These are phyloP conservation scores for Podospora didyma DNA, from an alignment of 495 filamentous ascomycete species.

Conservation along the genomic window DNA sequence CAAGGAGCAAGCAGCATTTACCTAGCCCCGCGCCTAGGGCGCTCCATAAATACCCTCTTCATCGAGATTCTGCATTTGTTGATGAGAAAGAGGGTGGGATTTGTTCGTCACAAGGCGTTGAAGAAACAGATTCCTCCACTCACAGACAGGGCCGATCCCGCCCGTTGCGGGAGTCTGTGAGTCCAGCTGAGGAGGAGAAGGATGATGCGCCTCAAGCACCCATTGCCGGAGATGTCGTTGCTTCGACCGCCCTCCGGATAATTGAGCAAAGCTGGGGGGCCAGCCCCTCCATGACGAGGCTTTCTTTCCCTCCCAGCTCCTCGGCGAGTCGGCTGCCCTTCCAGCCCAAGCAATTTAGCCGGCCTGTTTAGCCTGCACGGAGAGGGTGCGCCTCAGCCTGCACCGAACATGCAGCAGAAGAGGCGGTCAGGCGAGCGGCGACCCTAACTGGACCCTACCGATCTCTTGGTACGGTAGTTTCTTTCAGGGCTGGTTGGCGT, in stretches of 20 bases:
- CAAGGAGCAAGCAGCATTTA: too few relatives aligned
- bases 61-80: not conserved
- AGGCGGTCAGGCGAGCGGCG: conserved; percentile 1
- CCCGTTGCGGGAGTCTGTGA: not conserved
- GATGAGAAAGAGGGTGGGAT: not conserved
- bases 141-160: not conserved
- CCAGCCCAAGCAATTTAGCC: conserved; percentile 16
- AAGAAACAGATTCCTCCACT: not conserved
- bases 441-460: not conserved
- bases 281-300: not conserved
- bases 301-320: not conserved
- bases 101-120: not conserved
- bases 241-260: not conserved
- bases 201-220: not conserved
- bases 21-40: not conserved
- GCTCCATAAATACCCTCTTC: not conserved
- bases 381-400: conserved; percentile 7
- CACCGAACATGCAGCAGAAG: not conserved
- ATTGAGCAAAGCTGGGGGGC: not conserved
- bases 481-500: not conserved
- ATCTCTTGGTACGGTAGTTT: not conserved
- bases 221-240: not conserved
- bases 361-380: conserved; percentile 20
- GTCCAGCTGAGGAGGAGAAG: too few relatives aligned
- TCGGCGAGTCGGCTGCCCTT: conserved; percentile 7